Evolutionary conservation across 1,139 yeast species (phyloP).

Genomic region (Sugiyamaella pinicola): DNA sequence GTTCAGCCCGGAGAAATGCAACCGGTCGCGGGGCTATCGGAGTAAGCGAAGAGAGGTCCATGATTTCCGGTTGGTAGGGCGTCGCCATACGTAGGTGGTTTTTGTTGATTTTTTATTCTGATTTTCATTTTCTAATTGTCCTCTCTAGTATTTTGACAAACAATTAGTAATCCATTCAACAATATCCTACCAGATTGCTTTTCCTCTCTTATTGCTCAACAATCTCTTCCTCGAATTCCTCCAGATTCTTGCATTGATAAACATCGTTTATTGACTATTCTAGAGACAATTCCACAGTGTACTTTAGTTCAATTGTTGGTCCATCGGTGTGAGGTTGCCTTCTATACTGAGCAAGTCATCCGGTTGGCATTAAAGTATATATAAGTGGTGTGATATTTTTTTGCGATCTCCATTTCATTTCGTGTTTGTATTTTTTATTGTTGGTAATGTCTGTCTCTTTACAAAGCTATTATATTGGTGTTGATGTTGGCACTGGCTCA

Average conservation of each 20-base stretch:
- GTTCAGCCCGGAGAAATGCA: neutral
- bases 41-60: neutral
- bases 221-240: no score
- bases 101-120: no score
- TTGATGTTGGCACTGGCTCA: conserved; percentile 97
- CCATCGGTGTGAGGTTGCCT: neutral
- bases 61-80: no score
- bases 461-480: conserved; percentile 69
- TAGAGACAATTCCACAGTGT: neutral
- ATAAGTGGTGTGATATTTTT: neutral
- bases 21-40: neutral
- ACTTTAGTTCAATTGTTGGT: neutral
- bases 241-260: neutral
- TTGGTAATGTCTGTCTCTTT: neutral
- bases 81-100: no score
- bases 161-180: neutral
- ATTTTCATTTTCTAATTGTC: neutral
- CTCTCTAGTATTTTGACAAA: neutral
- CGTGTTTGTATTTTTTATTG: neutral
- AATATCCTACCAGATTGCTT: neutral
- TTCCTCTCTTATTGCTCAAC: neutral
- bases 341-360: conserved; percentile 5
- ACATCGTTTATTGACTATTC: neutral
- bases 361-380: neutral
- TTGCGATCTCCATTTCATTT: neutral